Base-by-base conservation (phyloP, 2,329 filamentous ascomycete species). In the Lachnellula cervina region DNA sequence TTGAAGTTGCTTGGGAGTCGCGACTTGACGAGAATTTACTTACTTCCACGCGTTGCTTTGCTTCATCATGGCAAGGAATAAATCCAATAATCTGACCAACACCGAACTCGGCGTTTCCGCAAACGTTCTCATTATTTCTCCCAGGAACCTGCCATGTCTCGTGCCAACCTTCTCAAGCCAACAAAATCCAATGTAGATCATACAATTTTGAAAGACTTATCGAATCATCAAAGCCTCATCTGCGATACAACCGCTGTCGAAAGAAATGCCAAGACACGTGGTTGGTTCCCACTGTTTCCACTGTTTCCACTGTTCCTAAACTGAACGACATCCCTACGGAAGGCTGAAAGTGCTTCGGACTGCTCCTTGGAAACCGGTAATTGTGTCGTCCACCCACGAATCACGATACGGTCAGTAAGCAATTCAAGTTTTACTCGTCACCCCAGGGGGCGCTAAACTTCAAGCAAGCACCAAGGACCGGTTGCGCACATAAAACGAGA, bases 161-260 rank as follows among this genome's bases (percentile, higher is more conserved):
- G 45, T 45, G 16, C 38, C 46, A 49, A 44, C 45, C 37, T 54
- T 21, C 43, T 56, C 11, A 48, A 19, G 34, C 38, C 40, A 44
- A 45, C 17, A 32, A 47, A 40, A 37, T 44, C 25, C 34, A 47
- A 49, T 50, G 55, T 28, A 42, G 57, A 59, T 59, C 57, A 51
- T 51, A 47, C 48, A 54, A 47, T 21, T 17, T 9, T 40, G 47
- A 51, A 56, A 54, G 49, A 28, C 32, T 46, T 37, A 55, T 49
- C 43, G 56, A 58, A 56, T 55, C 56, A 52, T 53, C 45, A 43
- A 53, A 45, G 50, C 56, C 50, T 55, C 52, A 38, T 55, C 32
- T 25, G 43, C 19, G 25, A 35, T 53, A 47, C 44, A 50, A 54
- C 42, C 45, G 45, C 45, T 44, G 55, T 51, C 28, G 28, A 32